Evolutionary conservation across 2,329 filamentous ascomycete species (phyloP).

Genomic region (Paraphaeosphaeria minitans): DNA sequence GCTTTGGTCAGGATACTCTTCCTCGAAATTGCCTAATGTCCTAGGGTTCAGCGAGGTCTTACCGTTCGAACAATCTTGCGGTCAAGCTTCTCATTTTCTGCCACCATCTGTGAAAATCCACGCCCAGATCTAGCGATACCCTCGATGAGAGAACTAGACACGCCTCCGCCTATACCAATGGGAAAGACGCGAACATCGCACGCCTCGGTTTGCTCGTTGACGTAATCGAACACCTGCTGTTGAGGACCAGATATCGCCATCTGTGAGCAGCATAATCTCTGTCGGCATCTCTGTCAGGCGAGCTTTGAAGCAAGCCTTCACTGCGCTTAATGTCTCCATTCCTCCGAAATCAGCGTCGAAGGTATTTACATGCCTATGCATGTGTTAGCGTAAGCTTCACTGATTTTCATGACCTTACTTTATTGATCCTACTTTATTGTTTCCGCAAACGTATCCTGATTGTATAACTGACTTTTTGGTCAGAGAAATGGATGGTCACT

Average conservation of each 20-base stretch:
- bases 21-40: background rate
- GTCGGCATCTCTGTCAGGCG: conserved; percentile 50
- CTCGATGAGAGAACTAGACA: conserved; percentile 62
- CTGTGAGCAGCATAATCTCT: conserved; percentile 60
- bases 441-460: conserved; percentile 46
- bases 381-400: background rate
- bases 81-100: conserved; percentile 66
- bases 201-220: conserved; percentile 49
- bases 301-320: conserved; percentile 51
- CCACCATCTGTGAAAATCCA: conserved; percentile 64
- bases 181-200: conserved; percentile 58
- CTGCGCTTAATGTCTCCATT: conserved; percentile 55
- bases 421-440: conserved; percentile 36
- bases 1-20: background rate
- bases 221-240: conserved; percentile 51
- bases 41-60: background rate
- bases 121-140: conserved; percentile 61
- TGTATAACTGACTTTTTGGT: conserved; percentile 51
- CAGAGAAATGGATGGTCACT: conserved; percentile 51
- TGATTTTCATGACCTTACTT: rapidly evolving
- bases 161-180: conserved; percentile 58
- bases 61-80: conserved; percentile 70
- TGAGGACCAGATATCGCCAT: conserved; percentile 59
- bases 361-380: conserved; percentile 42
- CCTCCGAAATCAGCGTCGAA: conserved; percentile 57